A percentile compares a stretch with the other conserved stretches of the same genome.
Evolutionary conservation across 2,329 filamentous ascomycete species (phyloP).

Genomic region (Cladosporium sp.): DNA sequence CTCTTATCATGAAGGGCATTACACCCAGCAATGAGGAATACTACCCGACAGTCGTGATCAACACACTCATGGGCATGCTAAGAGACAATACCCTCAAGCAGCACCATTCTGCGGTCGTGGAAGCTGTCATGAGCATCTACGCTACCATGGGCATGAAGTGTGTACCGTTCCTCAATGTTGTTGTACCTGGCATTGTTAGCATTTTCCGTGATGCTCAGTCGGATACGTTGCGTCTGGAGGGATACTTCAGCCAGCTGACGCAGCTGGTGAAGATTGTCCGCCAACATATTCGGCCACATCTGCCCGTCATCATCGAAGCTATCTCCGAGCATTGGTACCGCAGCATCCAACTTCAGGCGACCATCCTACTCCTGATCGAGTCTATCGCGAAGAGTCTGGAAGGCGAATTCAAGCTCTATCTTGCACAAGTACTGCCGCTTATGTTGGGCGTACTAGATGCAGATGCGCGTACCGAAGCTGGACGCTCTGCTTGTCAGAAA

Average conservation of each 20-base stretch:
- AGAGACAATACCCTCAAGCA: constrained; percentile 86
- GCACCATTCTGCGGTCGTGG: constrained; percentile 90
- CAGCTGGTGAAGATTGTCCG: constrained; percentile 91
- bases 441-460: constrained; percentile 94
- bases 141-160: constrained; percentile 93
- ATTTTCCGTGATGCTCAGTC: constrained; percentile 80
- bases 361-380: constrained; percentile 87
- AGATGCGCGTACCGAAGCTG: constrained; percentile 70
- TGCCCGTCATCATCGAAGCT: constrained; percentile 80
- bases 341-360: constrained; percentile 76
- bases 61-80: constrained; percentile 85
- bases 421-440: constrained; percentile 80
- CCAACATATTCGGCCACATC: constrained; percentile 89
- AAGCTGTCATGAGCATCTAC: constrained; percentile 98
- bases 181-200: constrained; percentile 86
- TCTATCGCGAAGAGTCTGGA: constrained; percentile 90
- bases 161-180: constrained; percentile 87
- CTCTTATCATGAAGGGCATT: constrained; percentile 94
- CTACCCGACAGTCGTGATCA: constrained; percentile 96
- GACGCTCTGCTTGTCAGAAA: constrained; percentile 40
- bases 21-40: constrained; percentile 98
- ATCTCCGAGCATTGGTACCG: constrained; percentile 88
- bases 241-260: constrained; percentile 95
- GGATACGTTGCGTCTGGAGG: constrained; percentile 66
- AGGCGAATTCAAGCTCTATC: constrained; percentile 95